Base-by-base conservation (phyloP, 2,329 filamentous ascomycete species). In the Venturia oleaginea region DNA sequence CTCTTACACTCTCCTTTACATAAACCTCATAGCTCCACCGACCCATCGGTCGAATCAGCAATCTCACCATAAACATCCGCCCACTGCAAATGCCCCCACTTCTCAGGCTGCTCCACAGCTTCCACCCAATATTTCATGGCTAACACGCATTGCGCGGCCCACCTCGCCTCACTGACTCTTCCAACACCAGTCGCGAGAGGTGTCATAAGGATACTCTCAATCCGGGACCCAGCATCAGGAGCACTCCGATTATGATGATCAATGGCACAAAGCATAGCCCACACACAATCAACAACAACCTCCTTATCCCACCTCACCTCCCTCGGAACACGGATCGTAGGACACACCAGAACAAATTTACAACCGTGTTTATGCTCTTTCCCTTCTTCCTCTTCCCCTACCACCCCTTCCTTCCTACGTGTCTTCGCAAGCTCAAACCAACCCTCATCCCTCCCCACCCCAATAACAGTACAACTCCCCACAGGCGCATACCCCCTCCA, bases 61-160 rank as follows among this genome's bases (percentile, higher is more conserved):
- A 40, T 40, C 37, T 10, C 37, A 15, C 37, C 37, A 43, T 37
- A 64, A n/a, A 59, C 43, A 13, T 19, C 32, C 38, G 38, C 32
- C 62, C 54, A 57, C 43, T 8, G 42, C 64, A 67, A 54, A 24
- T 32, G 24, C 17, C 72, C 71, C 81, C 80, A 83, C 64, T 72
- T 73, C 46, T 72, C 72, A 0, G 77, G 77, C 27, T 76, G 72
- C 67, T 78, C 73, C 38, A 76, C 67, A 4, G 81, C 79, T 61
- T 82, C 77, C 1, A 79, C 73, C 67, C 78, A 84, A 69, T 84
- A 80, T 69, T 79, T 83, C 66, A 84, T 68, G 0, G 81, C 81
- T 24, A 83, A 65, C 22, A 82, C 77, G 24, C 75, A 72, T 74
- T 84, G 82, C 42, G 70, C 70, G 11, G 82, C 81, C 82, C 82